These are phyloP conservation scores for Thermothelomyces thermophilus DNA, from an alignment of 2,329 filamentous ascomycete species.

Conservation along the genomic window DNA sequence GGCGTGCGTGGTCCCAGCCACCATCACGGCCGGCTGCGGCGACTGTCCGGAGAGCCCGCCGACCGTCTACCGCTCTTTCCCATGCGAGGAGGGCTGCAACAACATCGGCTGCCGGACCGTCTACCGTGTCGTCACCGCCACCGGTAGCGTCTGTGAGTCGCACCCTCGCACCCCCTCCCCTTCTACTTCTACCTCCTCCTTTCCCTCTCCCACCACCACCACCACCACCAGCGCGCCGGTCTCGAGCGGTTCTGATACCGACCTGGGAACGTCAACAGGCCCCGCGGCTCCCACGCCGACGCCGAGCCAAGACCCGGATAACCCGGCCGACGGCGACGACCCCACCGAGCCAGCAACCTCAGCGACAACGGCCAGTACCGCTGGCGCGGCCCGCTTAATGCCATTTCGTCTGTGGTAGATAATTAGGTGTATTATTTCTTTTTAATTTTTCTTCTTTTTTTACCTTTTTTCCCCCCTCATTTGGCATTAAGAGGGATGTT, in stretches of 20 bases:
- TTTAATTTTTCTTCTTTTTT: too few relatives aligned
- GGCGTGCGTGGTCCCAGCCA: slow-evolving; percentile 16
- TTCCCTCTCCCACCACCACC: background rate
- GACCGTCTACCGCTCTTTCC: slow-evolving; percentile 17
- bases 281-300: background rate
- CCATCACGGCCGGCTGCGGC: slow-evolving; percentile 21
- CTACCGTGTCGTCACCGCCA: slow-evolving; percentile 16
- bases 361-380: slow-evolving; percentile 4
- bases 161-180: too few relatives aligned
- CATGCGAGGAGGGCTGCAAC: slow-evolving; percentile 18
- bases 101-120: slow-evolving; percentile 19
- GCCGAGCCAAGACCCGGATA: background rate
- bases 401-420: slow-evolving; percentile 8
- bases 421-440: background rate
- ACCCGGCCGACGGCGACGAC: background rate
- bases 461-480: too few relatives aligned
- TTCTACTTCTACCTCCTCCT: background rate
- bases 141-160: slow-evolving; percentile 1
- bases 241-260: background rate
- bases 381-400: background rate
- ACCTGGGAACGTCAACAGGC: background rate
- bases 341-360: background rate
- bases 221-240: background rate
- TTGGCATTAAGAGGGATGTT: too few relatives aligned
- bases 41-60: slow-evolving; percentile 13